Conservation (phyloP, 1,284 basidiomycete genomes). For the Sporisorium graminicola region DNA sequence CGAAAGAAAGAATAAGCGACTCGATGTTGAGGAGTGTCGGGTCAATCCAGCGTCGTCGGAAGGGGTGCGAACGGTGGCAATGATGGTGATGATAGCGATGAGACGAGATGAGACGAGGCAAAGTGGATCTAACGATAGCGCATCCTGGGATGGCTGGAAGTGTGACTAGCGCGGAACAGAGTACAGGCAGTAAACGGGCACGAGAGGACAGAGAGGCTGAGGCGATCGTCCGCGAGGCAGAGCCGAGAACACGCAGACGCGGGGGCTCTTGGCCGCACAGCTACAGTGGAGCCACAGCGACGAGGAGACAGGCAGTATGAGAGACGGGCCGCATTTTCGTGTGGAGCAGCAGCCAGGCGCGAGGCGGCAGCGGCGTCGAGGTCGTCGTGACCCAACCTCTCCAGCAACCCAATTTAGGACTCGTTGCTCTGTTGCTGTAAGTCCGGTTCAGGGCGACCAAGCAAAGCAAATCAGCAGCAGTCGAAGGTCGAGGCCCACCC, state of each 20-base stretch:
- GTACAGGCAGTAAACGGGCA: neutral
- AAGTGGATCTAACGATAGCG: neutral
- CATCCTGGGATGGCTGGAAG: neutral
- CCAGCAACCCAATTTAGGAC: slow-evolving; percentile 4
- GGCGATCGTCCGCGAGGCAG: slow-evolving; percentile 30
- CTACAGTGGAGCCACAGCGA: neutral
- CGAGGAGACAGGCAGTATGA: slow-evolving; percentile 8
- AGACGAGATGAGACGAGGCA: neutral
- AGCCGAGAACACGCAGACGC: slow-evolving; percentile 18
- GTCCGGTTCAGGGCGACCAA: neutral
- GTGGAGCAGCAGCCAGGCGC: slow-evolving; percentile 12
- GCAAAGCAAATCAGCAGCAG: neutral
- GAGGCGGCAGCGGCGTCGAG: slow-evolving; percentile 6
- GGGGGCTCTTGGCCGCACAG: neutral
- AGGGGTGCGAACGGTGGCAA: neutral
- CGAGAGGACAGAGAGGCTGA: slow-evolving; percentile 10
- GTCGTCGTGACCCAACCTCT: neutral
- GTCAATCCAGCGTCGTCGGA: neutral
- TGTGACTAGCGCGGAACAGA: neutral
- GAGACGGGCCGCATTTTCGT: neutral
- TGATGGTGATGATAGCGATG: neutral
- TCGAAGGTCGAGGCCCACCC: slow-evolving; percentile 6
- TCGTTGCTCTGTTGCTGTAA: neutral
- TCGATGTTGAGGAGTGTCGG: neutral
- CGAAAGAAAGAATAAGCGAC: neutral